A percentile compares a stretch with the other conserved stretches of the same genome.
These are phyloP conservation scores for Aquilaria agallochum DNA, from an alignment of 441 rosid genomes.

Conservation along the genomic window DNA sequence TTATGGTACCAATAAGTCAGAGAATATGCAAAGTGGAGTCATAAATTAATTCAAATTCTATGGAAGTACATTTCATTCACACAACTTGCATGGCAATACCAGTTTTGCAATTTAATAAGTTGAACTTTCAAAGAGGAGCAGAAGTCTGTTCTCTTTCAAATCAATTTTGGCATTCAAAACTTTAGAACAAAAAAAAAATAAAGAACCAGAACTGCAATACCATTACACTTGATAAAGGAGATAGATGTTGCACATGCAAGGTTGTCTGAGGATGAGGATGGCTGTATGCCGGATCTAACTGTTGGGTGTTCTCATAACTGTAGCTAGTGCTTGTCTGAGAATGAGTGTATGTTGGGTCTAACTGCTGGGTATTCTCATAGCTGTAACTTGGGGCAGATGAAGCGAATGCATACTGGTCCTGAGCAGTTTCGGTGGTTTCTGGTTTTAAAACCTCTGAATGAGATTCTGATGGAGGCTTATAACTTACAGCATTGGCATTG, in stretches of 20 bases:
- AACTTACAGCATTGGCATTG: constrained; percentile 44
- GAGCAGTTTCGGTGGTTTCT: constrained; percentile 52
- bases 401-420: constrained; percentile 68
- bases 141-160: no score
- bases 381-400: constrained; percentile 61
- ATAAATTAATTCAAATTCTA: no score
- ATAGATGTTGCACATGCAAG: constrained; percentile 67
- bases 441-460: constrained; percentile 65
- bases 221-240: constrained; percentile 77
- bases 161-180: no score
- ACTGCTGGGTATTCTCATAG: constrained; percentile 64
- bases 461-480: constrained; percentile 61
- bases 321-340: constrained; percentile 56
- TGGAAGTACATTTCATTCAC: no score
- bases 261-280: constrained; percentile 41
- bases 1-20: no score
- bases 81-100: no score
- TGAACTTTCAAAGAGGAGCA: no score
- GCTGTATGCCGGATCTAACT: constrained; percentile 54
- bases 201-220: constrained; percentile 28
- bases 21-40: no score
- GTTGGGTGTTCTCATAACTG: constrained; percentile 62
- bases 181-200: no score
- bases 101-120: no score
- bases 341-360: constrained; percentile 53